Percentiles rank a stretch among this genome's conserved stretches.
These are phyloP conservation scores for Gynostemma pentaphyllum DNA, from an alignment of 306 rosid species.

Conservation along the genomic window DNA sequence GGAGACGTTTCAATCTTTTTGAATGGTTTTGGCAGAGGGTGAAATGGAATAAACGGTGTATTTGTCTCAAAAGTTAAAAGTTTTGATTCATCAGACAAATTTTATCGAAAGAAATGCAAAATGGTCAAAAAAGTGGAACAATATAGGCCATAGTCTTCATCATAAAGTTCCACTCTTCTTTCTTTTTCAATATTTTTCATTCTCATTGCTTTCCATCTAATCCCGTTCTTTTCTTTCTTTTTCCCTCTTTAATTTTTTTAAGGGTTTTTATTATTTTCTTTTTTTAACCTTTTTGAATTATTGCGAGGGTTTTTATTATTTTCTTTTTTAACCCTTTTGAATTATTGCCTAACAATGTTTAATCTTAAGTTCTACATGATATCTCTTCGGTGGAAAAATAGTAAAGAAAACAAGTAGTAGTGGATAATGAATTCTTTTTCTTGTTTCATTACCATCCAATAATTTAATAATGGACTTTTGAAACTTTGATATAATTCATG, in stretches of 20 bases:
- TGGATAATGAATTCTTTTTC: no score
- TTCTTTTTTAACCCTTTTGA: no score
- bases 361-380: no score
- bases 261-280: not conserved
- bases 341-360: no score
- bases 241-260: not conserved
- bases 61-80: not conserved
- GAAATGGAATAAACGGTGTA: not conserved
- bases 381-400: no score
- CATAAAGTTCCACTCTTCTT: constrained; percentile 18
- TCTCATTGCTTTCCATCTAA: not conserved
- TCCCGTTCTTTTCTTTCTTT: not conserved
- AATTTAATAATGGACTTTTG: no score
- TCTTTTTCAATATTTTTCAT: not conserved
- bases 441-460: no score
- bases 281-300: no score
- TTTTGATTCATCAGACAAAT: not conserved
- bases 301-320: no score
- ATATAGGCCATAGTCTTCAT: constrained; percentile 16
- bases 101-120: constrained; percentile 8
- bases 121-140: constrained; percentile 30
- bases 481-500: no score
- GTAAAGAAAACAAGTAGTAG: no score
- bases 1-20: no score
- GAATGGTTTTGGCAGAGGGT: not conserved